Evolutionary conservation across 2,329 filamentous ascomycete species (phyloP), one percentile per base, ranked within the genome.

Genomic region (Remersonia thermophila): DNA sequence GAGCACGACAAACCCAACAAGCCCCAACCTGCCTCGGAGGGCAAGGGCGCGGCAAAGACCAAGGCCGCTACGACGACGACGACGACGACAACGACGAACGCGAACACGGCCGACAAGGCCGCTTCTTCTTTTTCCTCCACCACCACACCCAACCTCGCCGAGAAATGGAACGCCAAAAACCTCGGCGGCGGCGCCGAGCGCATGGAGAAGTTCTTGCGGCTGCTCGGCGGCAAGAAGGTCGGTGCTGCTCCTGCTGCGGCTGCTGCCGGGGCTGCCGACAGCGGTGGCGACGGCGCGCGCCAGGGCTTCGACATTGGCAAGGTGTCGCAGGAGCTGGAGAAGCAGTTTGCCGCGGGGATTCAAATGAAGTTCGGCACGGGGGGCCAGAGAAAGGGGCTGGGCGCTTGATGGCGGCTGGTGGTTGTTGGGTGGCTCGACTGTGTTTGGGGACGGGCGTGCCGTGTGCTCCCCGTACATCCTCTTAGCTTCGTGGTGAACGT

Each of bases 341-440:
- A 61, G 40, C 72, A 77, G 47, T 77, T 70, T 41, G 64, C 73
- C 41, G 56, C 57, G 8, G 71, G 72, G 18, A 71, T 75, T 54
- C 63, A 61, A 47, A 65, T 67, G 58, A 76, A 75, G 57, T 60
- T 65, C 20, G 70, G 71, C 30, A 58, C 56, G 14, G 61, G 62
- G 17, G 61, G 61, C 26, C 64, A 66, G 49, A 62, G 62, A 40
- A 65, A 60, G 32, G 71, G 71, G 2, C 59, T 76, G 9, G 71
- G 71, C 14, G 69, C 68, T 18, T 70, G 55, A 54, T 32, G 5
- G 5, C 20, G 9, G 20, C 20, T 23, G 20, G 20, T 23, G 20
- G 5, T 23, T 23, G 20, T 23, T 5, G 5, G 5, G 9, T 23
- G 5, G 20, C 20, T 23, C 9, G 20, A 23, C 9, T 23, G 20